A percentile compares a stretch with the other conserved stretches of the same genome.
Conservation (phyloP, 306 rosid species). For the Lathyrus oleraceus region DNA sequence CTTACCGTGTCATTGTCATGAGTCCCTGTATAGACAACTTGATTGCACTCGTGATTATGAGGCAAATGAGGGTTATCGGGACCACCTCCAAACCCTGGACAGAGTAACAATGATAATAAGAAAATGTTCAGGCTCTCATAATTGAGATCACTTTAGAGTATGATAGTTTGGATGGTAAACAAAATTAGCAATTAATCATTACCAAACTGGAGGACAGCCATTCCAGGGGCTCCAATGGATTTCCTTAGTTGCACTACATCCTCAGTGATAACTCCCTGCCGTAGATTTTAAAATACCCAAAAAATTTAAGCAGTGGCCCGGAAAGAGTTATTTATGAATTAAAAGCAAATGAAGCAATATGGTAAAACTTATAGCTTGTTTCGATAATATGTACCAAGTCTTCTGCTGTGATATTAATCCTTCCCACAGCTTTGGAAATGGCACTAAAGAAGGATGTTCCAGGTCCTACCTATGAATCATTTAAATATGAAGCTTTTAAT, state of each 20-base stretch:
- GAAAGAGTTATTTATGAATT: constrained; percentile 13
- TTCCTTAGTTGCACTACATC: constrained; percentile 87
- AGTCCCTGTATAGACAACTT: constrained; percentile 95
- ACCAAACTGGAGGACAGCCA: constrained; percentile 99
- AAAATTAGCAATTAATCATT: constrained; percentile 32
- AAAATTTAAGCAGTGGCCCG: neutral
- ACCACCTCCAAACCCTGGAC: constrained; percentile 78
- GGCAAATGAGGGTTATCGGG: constrained; percentile 84
- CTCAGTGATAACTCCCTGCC: constrained; percentile 93
- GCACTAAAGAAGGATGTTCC: constrained; percentile 81
- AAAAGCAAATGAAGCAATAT: constrained; percentile 13
- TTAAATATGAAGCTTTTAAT: constrained; percentile 36
- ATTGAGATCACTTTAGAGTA: constrained; percentile 19
- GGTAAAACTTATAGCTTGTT: constrained; percentile 16
- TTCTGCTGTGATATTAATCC: constrained; percentile 80
- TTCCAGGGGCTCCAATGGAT: constrained; percentile 94
- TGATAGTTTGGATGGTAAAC: constrained; percentile 16
- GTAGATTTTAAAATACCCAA: constrained; percentile 21
- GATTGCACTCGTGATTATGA: constrained; percentile 91
- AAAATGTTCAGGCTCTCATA: constrained; percentile 17
- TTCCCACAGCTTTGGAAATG: constrained; percentile 72
- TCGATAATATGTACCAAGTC: constrained; percentile 69
- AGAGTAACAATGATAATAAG: constrained; percentile 6
- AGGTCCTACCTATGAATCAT: constrained; percentile 88
- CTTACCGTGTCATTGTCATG: constrained; percentile 93